A percentile compares a stretch with the other conserved stretches of the same genome.
Evolutionary conservation across 768 basidiomycete genomes (phyloP).

Genomic region (Sutorius australiensis): DNA sequence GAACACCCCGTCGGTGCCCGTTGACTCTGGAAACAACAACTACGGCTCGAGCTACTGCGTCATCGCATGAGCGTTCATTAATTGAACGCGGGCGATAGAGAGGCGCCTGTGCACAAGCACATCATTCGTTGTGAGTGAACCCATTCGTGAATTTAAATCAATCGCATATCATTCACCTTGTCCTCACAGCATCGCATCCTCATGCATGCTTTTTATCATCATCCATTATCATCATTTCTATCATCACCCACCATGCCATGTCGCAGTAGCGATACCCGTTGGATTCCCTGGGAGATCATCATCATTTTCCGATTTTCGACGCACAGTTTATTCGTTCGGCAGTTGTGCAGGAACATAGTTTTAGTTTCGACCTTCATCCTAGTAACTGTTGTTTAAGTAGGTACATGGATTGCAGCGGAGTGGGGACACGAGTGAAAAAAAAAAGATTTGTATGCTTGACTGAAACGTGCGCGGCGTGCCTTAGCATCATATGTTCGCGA

Average conservation of each 20-base stretch:
- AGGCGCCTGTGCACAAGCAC: not conserved
- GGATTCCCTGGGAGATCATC: not conserved
- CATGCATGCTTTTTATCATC: slow-evolving; percentile 7
- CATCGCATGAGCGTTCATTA: slow-evolving; percentile 13
- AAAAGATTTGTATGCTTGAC: not conserved
- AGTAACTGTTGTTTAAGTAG: slow-evolving; percentile 21
- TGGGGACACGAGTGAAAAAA: not conserved
- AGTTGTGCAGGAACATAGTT: slow-evolving; percentile 12
- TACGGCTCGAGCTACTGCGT: slow-evolving; percentile 12
- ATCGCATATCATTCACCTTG: slow-evolving; percentile 5
- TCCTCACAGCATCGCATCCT: slow-evolving; percentile 8
- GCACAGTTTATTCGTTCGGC: slow-evolving; percentile 18
- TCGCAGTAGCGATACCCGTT: slow-evolving; percentile 1
- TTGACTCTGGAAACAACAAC: slow-evolving; percentile 6
- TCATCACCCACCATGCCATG: slow-evolving; percentile 5
- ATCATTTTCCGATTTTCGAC: slow-evolving; percentile 1
- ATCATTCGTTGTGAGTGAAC: slow-evolving; percentile 22
- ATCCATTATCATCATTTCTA: not conserved
- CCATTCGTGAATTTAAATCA: not conserved
- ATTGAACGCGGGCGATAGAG: not conserved
- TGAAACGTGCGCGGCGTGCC: not conserved
- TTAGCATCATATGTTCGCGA: not conserved
- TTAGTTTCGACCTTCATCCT: slow-evolving; percentile 24
- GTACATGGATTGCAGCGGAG: not conserved
- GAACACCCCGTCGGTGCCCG: slow-evolving; percentile 11